Base-by-base conservation (phyloP, 148 eudicot genomes). In the Linanthus parryae region DNA sequence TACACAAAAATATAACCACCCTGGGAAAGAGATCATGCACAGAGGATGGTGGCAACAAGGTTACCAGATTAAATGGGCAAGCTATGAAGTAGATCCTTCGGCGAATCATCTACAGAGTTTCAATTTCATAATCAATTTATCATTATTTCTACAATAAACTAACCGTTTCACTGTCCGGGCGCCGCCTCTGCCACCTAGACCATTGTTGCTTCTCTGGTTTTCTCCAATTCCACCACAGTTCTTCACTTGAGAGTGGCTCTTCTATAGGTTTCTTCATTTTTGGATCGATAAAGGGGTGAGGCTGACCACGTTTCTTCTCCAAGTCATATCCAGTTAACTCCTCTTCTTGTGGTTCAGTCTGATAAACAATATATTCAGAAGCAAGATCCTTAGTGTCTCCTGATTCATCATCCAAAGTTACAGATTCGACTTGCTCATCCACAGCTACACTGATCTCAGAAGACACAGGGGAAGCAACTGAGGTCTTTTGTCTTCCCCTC, bases 201-300 rank as follows among this genome's bases (percentile, higher is more conserved):
- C 99, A 88, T 45, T 70, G 79, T 58, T 81, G 88, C 57, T 77
- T 74, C 26, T 84, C 95, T 0, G 99, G 88, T 53, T 78, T 94
- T 69, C 99, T 88, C 99, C 99, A 94, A 63, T 88, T 75, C 99
- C 99, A 94, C 99, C 99, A 94, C 47, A 94, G 83, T 42, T 82
- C 96, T 47, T 94, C 99, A 70, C 86, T 94, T 24, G 91, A 55
- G 31, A 84, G 95, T 34, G 88, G 62, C 43, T 94, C 75, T 52
- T 63, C 76, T 26, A 77, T 74, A 16, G 95, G 78, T 54, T 70
- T 88, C 73, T 71, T 84, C 6, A 25, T 69, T 56, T 71, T 74
- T 19, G 99, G 99, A 60, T 94, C 91, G 59, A 84, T 67, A 68
- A 94, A 94, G 20, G 96, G 77, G 69, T 94, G 99, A 55, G 99